Conservation (phyloP, 129 eudicot genomes). For the Deinandra increscens region DNA sequence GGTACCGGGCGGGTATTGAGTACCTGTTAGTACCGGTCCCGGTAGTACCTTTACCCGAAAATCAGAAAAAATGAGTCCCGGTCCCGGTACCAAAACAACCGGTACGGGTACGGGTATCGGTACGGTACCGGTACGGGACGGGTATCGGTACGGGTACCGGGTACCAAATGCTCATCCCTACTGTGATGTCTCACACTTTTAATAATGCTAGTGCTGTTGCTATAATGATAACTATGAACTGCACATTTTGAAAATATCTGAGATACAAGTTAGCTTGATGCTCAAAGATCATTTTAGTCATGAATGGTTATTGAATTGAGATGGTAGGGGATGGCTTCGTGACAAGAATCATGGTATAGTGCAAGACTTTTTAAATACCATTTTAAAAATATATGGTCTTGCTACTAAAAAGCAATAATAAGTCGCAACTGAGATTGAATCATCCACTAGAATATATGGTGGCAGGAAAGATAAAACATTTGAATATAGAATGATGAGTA, state of each 20-base stretch:
- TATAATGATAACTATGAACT: background rate
- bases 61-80: too few species aligned
- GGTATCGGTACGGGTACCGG: too few species aligned
- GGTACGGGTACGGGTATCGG: too few species aligned
- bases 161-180: too few species aligned
- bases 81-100: too few species aligned
- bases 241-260: background rate
- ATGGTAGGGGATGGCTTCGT: background rate
- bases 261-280: slow-evolving; percentile 5
- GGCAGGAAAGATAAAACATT: background rate
- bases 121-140: too few species aligned
- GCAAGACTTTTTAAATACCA: background rate
- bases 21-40: too few species aligned
- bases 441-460: background rate
- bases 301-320: background rate
- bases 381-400: background rate
- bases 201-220: background rate
- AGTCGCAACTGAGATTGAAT: background rate
- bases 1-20: too few species aligned
- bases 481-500: background rate
- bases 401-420: background rate
- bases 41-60: too few species aligned
- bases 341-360: background rate
- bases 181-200: background rate
- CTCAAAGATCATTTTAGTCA: background rate